Evolutionary conservation across 805 yeast genomes (phyloP).

Genomic region (Saccharomycopsis fodiens): DNA sequence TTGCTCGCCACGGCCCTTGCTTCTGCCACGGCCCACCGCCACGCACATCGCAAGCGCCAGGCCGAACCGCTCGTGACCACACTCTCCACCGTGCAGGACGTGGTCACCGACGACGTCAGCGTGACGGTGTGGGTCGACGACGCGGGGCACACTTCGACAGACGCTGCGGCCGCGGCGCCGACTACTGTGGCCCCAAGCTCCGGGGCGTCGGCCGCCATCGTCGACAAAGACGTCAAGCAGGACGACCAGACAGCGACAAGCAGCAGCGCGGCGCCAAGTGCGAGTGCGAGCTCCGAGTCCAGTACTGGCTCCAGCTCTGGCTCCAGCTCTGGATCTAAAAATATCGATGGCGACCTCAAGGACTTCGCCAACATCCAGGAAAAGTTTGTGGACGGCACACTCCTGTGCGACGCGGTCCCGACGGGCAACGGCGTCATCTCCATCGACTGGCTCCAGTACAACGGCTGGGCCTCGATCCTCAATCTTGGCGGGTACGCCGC

Average conservation of each 20-base stretch:
- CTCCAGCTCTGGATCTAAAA: constrained; percentile 29
- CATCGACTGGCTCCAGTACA: constrained; percentile 62
- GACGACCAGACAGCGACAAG: constrained; percentile 2
- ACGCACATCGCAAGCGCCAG: constrained; percentile 12
- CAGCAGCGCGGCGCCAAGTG: constrained; percentile 23
- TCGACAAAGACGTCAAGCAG: constrained; percentile 13
- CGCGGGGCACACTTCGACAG: constrained; percentile 1
- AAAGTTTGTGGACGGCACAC: constrained; percentile 61
- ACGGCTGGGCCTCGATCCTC: constrained; percentile 74
- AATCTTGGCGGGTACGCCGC: constrained; percentile 56
- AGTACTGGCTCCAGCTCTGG: constrained; percentile 19
- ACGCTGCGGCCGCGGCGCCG: constrained; percentile 1
- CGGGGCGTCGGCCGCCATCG: constrained; percentile 5
- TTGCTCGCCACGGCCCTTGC: neutral
- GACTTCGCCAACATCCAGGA: constrained; percentile 41
- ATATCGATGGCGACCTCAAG: constrained; percentile 44
- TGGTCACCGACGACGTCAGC: constrained; percentile 16
- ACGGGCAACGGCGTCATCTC: constrained; percentile 78
- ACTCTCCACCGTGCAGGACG: constrained; percentile 4
- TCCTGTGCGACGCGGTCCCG: constrained; percentile 63
- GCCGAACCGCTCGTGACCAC: constrained; percentile 4
- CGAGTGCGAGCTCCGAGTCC: constrained; percentile 26
- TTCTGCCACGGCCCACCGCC: neutral
- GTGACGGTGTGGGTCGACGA: constrained; percentile 17
- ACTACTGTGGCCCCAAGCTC: neutral